These are phyloP conservation scores for Moesziomyces globuligerus DNA, from an alignment of 1,284 basidiomycete species.

Conservation along the genomic window DNA sequence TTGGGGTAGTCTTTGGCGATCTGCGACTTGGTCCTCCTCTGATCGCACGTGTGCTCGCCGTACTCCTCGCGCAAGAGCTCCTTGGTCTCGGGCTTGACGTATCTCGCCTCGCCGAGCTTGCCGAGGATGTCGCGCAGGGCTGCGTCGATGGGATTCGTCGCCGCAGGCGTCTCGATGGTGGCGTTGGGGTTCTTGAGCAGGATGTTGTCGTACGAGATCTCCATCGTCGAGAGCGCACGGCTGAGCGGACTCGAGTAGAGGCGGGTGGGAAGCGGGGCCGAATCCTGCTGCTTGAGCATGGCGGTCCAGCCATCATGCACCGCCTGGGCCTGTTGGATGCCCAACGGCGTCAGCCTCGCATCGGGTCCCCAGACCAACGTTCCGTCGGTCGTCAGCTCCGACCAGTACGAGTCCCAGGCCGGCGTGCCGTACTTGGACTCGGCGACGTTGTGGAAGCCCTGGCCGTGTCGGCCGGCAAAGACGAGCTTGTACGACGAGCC, in stretches of 20 bases:
- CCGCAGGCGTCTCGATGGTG: not conserved
- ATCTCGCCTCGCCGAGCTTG: not conserved
- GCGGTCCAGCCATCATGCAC: slow-evolving; percentile 38
- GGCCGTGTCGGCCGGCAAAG: slow-evolving; percentile 48
- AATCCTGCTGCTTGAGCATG: slow-evolving; percentile 24
- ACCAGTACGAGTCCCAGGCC: slow-evolving; percentile 47
- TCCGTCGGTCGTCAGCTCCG: slow-evolving; percentile 32
- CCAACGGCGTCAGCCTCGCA: slow-evolving; percentile 37
- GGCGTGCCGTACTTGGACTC: slow-evolving; percentile 45
- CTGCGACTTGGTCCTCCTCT: slow-evolving; percentile 25
- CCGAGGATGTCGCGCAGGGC: slow-evolving; percentile 3
- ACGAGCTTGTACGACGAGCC: slow-evolving; percentile 48
- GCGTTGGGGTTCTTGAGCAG: slow-evolving; percentile 21
- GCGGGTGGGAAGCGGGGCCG: slow-evolving; percentile 29
- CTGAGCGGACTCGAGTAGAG: slow-evolving; percentile 40
- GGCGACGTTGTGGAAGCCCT: slow-evolving; percentile 52
- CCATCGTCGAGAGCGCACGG: slow-evolving; percentile 36
- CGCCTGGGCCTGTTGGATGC: slow-evolving; percentile 46
- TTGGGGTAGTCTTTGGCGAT: slow-evolving; percentile 33
- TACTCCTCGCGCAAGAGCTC: slow-evolving; percentile 47
- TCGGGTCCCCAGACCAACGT: slow-evolving; percentile 49
- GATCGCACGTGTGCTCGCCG: slow-evolving; percentile 52
- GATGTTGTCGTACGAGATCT: slow-evolving; percentile 38
- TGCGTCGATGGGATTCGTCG: not conserved
- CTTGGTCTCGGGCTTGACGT: slow-evolving; percentile 10